Base-by-base conservation (phyloP, 208 protist genomes). In the Crithidia fasciculata region DNA sequence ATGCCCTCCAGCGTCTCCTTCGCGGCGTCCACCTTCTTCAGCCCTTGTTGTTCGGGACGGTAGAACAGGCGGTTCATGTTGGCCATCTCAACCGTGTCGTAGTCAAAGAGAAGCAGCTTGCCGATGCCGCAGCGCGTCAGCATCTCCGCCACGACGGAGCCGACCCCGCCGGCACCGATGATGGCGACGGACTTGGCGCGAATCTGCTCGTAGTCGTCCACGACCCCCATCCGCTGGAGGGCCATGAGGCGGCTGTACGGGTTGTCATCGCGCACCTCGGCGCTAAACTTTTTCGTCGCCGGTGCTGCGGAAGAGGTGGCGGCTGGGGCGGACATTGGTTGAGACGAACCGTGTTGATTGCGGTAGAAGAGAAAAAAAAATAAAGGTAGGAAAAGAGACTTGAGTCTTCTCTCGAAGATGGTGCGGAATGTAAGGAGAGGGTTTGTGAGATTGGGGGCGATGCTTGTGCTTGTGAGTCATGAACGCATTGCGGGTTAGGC, bases 61-160 rank as follows among this genome's bases (percentile, higher is more conserved):
- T 98, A 99, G 77, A 98, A 99, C 47, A 99, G 87, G 9, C 94
- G 86, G 77, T 99, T 99, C 98, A 99, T 99, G 86, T 99, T 99
- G 3, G 98, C 97, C 37, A 99, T 74, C 73, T 99, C 97, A 8
- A 99, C 98, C 58, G 87, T 99, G 87, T 99, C 98, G 86, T 99
- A 99, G 85, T 99, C 98, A 72, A 98, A 99, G 54, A 99, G 83
- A n/a, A 99, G 72, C 12, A 99, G 84, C 81, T 99, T 99, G 55
- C 98, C 98, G 55, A 99, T 92, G 52, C 98, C 98, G 80, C 98
- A 99, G 47, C 98, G 87, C 6, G 96, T 98, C 12, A 99, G 89
- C 98, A 99, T 99, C 76, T 99, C 98, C 2, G 96, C 96, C n/a
- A 96, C 94, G n/a, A 99, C 98, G 55, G 84, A 92, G 64, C 98